Evolutionary conservation across 768 basidiomycete genomes (phyloP), one percentile per base, ranked within the genome.

Genomic region (Leucocoprinus birnbaumii): DNA sequence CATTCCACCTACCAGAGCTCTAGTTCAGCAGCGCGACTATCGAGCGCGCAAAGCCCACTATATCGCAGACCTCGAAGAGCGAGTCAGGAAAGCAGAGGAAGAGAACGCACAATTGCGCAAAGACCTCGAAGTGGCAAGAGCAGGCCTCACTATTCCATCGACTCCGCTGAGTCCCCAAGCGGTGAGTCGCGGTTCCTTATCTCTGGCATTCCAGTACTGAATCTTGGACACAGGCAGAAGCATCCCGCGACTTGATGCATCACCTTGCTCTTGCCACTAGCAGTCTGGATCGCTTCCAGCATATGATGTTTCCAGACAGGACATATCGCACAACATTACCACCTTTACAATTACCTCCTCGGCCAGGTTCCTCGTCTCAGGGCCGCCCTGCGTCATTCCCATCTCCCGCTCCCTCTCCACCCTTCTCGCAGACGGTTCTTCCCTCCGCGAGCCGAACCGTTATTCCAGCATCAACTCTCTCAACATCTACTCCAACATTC

Each of bases 1-100:
- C 21, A 83, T 82, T 49, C 81, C 83, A 22, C 76, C 81, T 2
- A 77, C 80, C 19, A 77, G 84, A 25, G 77, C 81, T 40, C 75
- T 86, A 25, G 72, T 79, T 45, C 82, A 84, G 60, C 84, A 86
- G 64, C 77, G 84, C 10, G 84, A 84, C 66, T 86, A 85, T 63
- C 79, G 84, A 18, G 84, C 83, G 6, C 75, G 84, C 48, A 82
- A 80, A 61, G 80, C 82, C 3, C 73, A 73, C 52, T 82, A 85
- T 66, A 64, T 85, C 46, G 66, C 76, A 3, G 79, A 79, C 42
- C 74, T 86, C 40, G 83, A 86, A 63, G 73, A 77, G 18, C 77
- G 82, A 24, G 78, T 76, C 62, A 72, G 71, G n/a, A 70, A 64
- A 27, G 73, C 75, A 11, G 84, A 86, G 60, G 77, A 74, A 27